Evolutionary conservation across 2,329 filamentous ascomycete species (phyloP), one percentile per base, ranked within the genome.

Genomic region (Claviceps quebecensis): DNA sequence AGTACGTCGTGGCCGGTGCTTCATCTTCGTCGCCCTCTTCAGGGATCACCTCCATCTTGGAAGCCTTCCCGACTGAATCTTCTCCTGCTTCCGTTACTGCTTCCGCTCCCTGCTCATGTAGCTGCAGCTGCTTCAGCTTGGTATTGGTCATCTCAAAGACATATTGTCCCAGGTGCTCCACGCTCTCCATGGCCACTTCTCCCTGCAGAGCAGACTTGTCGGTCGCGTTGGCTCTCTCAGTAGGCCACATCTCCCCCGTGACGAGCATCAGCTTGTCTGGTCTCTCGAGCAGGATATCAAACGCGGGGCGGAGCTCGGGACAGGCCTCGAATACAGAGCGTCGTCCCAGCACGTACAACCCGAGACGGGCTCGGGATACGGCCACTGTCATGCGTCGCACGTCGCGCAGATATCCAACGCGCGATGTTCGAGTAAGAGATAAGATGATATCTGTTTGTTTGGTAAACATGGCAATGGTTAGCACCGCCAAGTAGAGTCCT

Each of bases 91-190:
- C 40, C 14, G 9, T 9, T 40, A 17, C 40, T 5, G 40, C 4
- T 22, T 11, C 40, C 22, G 17, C 11, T 11, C 41, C 40, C 22
- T 13, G 13, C 19, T 23, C 41, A 13, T 23, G 19, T 2, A 19
- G 19, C 19, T 71, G 67, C 45, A 80, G 56, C 60, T 79, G 73
- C 61, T 72, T 67, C 38, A 78, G 57, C 61, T 68, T 74, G 1
- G 76, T 78, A 46, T 84, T 79, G 3, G 89, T 95, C 88, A 98
- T 98, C 67, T 98, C 87, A 64, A 81, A 95, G 22, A 98, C 91
- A 66, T 96, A 98, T 68, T 95, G 86, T 0, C 93, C 93, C 38
- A 98, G 68, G 70, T 98, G 93, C 71, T 98, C 91, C 1, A 97
- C 83, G 37, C 86, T 80, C 60, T 91, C 86, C 87, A 98, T 97